phyloP scores from a whole-genome alignment of 352 stramenopile genomes.

The Phytophthora brassicae region DNA sequence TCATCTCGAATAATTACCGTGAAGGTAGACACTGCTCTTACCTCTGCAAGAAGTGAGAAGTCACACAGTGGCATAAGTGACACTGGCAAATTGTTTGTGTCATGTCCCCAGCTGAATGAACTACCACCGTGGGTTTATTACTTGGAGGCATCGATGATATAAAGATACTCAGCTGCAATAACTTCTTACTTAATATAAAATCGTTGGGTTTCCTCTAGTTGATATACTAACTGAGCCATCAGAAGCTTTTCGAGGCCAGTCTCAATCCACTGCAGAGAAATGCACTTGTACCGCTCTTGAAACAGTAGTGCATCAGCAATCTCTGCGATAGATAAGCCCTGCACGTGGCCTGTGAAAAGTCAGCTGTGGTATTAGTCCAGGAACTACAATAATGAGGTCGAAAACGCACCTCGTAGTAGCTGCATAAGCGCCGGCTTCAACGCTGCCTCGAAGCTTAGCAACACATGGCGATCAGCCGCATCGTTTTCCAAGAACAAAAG shows the following conservation, averaged over 20 bases:
- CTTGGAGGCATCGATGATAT: conserved; percentile 42
- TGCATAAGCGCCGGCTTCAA: conserved; percentile 50
- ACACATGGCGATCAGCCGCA: conserved; percentile 48
- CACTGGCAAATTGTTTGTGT: conserved; percentile 80
- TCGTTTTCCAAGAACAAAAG: conserved; percentile 65
- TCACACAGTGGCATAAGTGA: conserved; percentile 12
- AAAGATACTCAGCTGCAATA: neutral
- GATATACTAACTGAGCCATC: conserved; percentile 21
- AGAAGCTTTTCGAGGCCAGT: conserved; percentile 38
- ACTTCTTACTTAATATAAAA: conserved; percentile 31
- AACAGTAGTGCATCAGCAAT: conserved; percentile 52
- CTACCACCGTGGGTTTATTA: conserved; percentile 90
- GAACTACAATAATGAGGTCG: neutral
- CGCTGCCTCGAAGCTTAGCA: conserved; percentile 51
- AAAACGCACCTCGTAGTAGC: conserved; percentile 36
- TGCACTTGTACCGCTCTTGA: conserved; percentile 45
- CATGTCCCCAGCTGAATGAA: conserved; percentile 65
- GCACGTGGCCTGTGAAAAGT: conserved; percentile 23
- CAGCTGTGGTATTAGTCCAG: neutral
- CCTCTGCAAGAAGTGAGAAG: conserved; percentile 15
- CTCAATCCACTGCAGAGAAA: conserved; percentile 62
- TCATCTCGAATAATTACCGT: conserved; percentile 57
- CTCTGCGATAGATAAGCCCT: conserved; percentile 42
- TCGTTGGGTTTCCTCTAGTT: conserved; percentile 41
- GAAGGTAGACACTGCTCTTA: conserved; percentile 41